These are phyloP conservation scores for Penicillium paradoxum DNA, from an alignment of 495 filamentous ascomycete genomes.

Conservation along the genomic window DNA sequence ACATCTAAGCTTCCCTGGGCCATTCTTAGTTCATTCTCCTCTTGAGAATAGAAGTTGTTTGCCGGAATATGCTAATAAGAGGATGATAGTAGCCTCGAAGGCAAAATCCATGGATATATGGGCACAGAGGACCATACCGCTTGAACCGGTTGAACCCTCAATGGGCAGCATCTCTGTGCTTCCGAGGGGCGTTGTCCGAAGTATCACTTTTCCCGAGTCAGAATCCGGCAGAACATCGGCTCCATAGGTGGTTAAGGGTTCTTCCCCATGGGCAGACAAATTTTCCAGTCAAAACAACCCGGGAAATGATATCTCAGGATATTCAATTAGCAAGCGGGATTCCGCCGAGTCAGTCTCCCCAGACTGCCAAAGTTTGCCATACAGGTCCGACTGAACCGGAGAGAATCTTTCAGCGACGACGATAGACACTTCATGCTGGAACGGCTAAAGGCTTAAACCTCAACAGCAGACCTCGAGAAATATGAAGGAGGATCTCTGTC, in stretches of 20 bases:
- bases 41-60: too few relatives aligned
- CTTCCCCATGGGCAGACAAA: constrained; percentile 9
- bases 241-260: constrained; percentile 21
- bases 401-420: constrained; percentile 6
- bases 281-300: neutral
- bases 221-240: constrained; percentile 15
- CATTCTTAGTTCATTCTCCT: too few relatives aligned
- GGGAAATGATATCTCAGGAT: constrained; percentile 3
- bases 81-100: too few relatives aligned
- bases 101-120: too few relatives aligned
- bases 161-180: too few relatives aligned
- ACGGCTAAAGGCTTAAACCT: constrained; percentile 13
- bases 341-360: constrained; percentile 1
- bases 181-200: neutral
- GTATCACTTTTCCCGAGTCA: neutral
- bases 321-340: constrained; percentile 10
- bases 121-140: too few relatives aligned
- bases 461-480: too few relatives aligned
- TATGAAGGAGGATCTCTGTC: too few relatives aligned
- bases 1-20: too few relatives aligned
- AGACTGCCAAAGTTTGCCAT: constrained; percentile 1
- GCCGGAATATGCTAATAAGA: too few relatives aligned
- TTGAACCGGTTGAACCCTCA: too few relatives aligned
- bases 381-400: constrained; percentile 11
- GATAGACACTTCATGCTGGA: neutral